These are phyloP conservation scores for Hemisphaericaspora xylanilytica DNA, from an alignment of 1,139 yeast genomes.

Conservation along the genomic window DNA sequence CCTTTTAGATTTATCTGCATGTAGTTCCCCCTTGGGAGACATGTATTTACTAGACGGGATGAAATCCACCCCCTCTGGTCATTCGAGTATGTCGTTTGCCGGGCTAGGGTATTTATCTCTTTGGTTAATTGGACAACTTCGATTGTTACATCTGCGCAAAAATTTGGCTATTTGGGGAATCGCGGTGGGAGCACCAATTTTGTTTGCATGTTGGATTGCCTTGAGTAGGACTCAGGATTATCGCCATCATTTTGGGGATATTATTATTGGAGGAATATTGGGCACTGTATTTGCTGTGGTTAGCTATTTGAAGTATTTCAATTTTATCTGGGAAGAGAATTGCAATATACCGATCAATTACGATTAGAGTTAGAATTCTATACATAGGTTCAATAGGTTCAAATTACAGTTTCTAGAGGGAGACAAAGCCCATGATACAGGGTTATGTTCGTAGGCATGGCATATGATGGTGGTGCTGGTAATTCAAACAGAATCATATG, in stretches of 20 bases:
- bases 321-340: slow-evolving; percentile 1
- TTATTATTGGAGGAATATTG: slow-evolving; percentile 34
- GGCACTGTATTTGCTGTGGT: slow-evolving; percentile 32
- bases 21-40: slow-evolving; percentile 40
- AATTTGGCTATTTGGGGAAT: slow-evolving; percentile 7
- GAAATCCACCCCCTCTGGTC: slow-evolving; percentile 49
- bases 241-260: slow-evolving; percentile 44
- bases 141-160: slow-evolving; percentile 15
- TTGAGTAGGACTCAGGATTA: slow-evolving; percentile 43
- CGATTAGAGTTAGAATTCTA: slow-evolving; percentile 4
- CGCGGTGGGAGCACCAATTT: slow-evolving; percentile 24
- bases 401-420: no score
- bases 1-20: slow-evolving; percentile 37
- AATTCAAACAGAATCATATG: no score
- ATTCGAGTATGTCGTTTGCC: slow-evolving; percentile 43
- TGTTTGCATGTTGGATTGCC: slow-evolving; percentile 37
- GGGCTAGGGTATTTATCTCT: slow-evolving; percentile 38
- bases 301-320: slow-evolving; percentile 35
- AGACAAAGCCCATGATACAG: no score
- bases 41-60: slow-evolving; percentile 37
- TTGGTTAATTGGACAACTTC: slow-evolving; percentile 42
- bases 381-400: neutral
- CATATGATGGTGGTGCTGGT: no score
- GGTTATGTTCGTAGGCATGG: no score
- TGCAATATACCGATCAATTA: slow-evolving; percentile 8